Conservation (phyloP, 805 yeast species). For the Saturnispora mendoncae region DNA sequence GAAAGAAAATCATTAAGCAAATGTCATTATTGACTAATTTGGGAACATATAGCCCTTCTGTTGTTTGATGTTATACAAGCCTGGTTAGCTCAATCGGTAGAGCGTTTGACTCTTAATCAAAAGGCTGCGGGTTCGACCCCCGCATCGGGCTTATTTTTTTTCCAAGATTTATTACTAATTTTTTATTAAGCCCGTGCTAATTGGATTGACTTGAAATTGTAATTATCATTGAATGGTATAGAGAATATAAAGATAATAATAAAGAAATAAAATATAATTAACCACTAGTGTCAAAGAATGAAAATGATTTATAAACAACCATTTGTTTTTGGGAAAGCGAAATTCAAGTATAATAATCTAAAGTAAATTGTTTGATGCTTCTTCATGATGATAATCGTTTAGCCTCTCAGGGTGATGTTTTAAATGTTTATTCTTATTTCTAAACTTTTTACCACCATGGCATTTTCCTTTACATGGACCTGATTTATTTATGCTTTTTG, state of each 20-base stretch:
- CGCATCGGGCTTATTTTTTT: conserved; percentile 15
- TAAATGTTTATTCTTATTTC: background rate
- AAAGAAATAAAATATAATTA: too few relatives aligned
- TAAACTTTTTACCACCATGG: background rate
- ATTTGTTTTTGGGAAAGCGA: too few relatives aligned
- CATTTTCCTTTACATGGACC: background rate
- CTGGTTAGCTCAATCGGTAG: conserved; percentile 19
- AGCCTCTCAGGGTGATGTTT: background rate
- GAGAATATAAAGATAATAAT: too few relatives aligned
- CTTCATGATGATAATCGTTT: background rate
- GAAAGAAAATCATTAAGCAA: too few relatives aligned
- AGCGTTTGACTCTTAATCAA: conserved; percentile 19
- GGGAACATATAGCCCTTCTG: background rate
- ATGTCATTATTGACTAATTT: background rate
- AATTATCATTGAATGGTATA: too few relatives aligned
- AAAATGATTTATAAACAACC: too few relatives aligned
- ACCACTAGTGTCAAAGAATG: too few relatives aligned
- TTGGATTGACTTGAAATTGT: too few relatives aligned
- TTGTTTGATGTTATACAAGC: background rate
- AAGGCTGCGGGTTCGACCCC: conserved; percentile 19
- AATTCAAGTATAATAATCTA: background rate
- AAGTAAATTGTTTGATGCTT: background rate
- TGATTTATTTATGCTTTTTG: background rate
- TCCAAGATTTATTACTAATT: background rate
- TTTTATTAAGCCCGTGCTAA: background rate